phyloP scores from a whole-genome alignment of 768 basidiomycete genomes.

The Suillus variegatus region DNA sequence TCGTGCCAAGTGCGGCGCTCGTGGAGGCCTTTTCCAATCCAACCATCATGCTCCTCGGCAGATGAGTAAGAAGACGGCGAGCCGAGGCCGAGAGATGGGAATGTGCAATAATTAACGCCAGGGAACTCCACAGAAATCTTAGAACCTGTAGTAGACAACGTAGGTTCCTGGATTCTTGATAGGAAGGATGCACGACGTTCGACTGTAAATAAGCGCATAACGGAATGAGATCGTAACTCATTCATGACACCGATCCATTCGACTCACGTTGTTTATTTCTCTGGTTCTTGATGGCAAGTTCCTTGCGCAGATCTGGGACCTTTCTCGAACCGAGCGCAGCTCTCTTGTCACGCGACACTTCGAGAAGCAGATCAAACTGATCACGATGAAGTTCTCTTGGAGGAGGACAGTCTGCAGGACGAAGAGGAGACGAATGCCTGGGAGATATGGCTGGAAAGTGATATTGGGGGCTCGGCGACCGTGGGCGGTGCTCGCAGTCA shows the following conservation, averaged over 20 bases:
- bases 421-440: constrained; percentile 52
- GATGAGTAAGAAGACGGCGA: constrained; percentile 65
- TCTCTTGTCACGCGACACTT: constrained; percentile 59
- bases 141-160: constrained; percentile 59
- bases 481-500: constrained; percentile 58
- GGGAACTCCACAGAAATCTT: constrained; percentile 73
- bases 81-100: constrained; percentile 67
- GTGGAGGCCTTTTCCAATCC: background rate
- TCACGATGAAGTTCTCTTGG: constrained; percentile 60
- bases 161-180: constrained; percentile 69
- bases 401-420: constrained; percentile 38
- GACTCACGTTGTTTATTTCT: constrained; percentile 71
- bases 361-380: constrained; percentile 65
- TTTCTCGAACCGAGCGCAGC: constrained; percentile 45
- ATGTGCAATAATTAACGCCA: constrained; percentile 63
- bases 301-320: constrained; percentile 64
- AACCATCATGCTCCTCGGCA: constrained; percentile 1
- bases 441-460: constrained; percentile 39
- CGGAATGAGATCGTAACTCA: constrained; percentile 7
- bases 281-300: constrained; percentile 72
- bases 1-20: constrained; percentile 49
- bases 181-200: constrained; percentile 77
- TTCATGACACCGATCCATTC: constrained; percentile 6
- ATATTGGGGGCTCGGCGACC: constrained; percentile 57
- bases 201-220: constrained; percentile 38